Conservation (phyloP, 345 rosid genomes). For the Brassica incana region DNA sequence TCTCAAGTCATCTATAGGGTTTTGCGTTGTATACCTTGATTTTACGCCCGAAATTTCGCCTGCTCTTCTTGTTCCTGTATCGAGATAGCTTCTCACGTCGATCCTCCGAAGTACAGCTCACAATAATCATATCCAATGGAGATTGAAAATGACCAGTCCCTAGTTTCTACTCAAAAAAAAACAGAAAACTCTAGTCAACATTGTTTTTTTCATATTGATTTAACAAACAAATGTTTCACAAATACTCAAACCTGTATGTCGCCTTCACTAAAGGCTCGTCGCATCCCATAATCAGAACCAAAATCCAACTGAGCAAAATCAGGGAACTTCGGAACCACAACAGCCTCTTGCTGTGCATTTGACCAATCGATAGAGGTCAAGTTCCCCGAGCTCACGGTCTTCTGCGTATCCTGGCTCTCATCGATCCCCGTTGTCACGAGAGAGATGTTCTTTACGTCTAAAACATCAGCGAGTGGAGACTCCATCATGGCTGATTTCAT, state of each 20-base stretch:
- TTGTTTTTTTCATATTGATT: not conserved
- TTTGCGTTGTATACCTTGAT: conserved; percentile 63
- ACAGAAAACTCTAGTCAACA: conserved; percentile 18
- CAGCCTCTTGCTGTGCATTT: conserved; percentile 40
- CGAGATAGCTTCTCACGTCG: conserved; percentile 94
- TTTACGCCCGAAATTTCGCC: conserved; percentile 94
- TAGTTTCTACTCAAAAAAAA: conserved; percentile 76
- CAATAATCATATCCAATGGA: conserved; percentile 51
- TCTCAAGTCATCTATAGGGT: not conserved
- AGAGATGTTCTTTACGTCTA: conserved; percentile 55
- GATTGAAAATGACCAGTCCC: conserved; percentile 54
- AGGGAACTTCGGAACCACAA: conserved; percentile 57
- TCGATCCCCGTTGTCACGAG: conserved; percentile 40
- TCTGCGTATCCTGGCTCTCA: conserved; percentile 53
- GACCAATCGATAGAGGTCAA: conserved; percentile 75
- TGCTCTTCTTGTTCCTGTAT: conserved; percentile 86
- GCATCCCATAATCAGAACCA: conserved; percentile 68
- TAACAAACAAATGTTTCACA: not conserved
- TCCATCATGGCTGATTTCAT: conserved; percentile 57
- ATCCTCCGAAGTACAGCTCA: conserved; percentile 63
- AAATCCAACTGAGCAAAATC: conserved; percentile 66
- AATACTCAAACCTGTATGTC: conserved; percentile 72
- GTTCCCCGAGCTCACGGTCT: conserved; percentile 71
- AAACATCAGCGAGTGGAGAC: conserved; percentile 49
- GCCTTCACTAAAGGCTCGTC: conserved; percentile 94